Base-by-base conservation (phyloP, 106 monocot genomes). In the Dioscorea alata region DNA sequence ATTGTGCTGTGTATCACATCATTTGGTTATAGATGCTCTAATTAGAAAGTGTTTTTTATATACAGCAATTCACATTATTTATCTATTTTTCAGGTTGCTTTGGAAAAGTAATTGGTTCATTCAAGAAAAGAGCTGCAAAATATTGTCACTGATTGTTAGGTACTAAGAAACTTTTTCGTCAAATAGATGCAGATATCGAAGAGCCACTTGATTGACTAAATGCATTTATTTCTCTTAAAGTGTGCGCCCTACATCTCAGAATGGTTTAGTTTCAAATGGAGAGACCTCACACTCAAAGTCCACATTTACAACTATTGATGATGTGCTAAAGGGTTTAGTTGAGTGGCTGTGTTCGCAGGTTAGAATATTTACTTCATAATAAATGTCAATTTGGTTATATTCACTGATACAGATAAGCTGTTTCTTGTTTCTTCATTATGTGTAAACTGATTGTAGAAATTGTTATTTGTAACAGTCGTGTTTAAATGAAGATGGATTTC, bases 301-400 rank as follows among this genome's bases (percentile, higher is more conserved):
- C 71, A 90, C 68, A 64, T 52, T 69, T 33, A 83, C 90, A 23
- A 67, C 75, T 16, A 79, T 73, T 73, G 72, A 92, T 79, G 89
- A 92, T 87, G 87, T 92, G 50, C 61, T 92, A 21, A 87, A 78
- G 42, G 84, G 77, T 28, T 75, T 97, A 59, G 84, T 92, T 24
- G 83, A 92, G 10, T 92, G 97, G 92, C 78, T 92, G 4, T 92
- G 97, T 76, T 75, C 85, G 69, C 97, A 97, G 97, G 97, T 97
- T 61, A 69, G 75, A 17, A 68, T 62, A 75, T 65, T 23, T 61
- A 35, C 28, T 24, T 64, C 19, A 25, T 28, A 21, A 6, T 56
- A 18, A 23, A 9, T 42, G 10, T 14, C 59, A 12, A 21, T 51
- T 58, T 50, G 13, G 14, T 21, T 42, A 6, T 42, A 42, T 42